These are phyloP conservation scores for Bipolaris victoriae DNA, from an alignment of 2,329 filamentous ascomycete species.

Conservation along the genomic window DNA sequence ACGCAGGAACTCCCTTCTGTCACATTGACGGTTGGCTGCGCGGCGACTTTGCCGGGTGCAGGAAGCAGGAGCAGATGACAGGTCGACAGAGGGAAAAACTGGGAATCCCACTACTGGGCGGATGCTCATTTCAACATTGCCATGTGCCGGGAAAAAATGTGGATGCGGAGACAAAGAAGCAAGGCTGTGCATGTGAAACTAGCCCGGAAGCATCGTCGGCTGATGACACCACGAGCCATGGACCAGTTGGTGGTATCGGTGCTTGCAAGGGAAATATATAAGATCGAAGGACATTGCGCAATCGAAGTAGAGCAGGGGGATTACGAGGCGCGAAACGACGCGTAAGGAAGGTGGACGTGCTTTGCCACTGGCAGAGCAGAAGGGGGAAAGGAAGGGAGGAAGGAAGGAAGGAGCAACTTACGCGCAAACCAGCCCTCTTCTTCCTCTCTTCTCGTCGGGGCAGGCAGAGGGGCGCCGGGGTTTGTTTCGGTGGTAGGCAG, in stretches of 20 bases:
- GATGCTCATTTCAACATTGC: slow-evolving; percentile 30
- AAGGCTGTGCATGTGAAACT: slow-evolving; percentile 35
- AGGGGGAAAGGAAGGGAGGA: slow-evolving; percentile 34
- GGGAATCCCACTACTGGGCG: slow-evolving; percentile 12
- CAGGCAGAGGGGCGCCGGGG: slow-evolving; percentile 83
- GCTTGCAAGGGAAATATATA: slow-evolving; percentile 5
- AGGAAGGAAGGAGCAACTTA: slow-evolving; percentile 63
- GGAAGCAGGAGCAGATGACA: slow-evolving; percentile 42
- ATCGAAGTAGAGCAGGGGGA: slow-evolving; percentile 10
- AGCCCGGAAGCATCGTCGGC: slow-evolving; percentile 30
- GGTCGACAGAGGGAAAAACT: slow-evolving; percentile 12
- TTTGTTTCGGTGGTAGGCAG: slow-evolving; percentile 79
- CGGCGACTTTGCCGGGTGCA: slow-evolving; percentile 35
- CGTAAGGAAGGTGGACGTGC: slow-evolving; percentile 6
- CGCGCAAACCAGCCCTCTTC: slow-evolving; percentile 94
- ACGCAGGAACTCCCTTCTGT: slow-evolving; percentile 54
- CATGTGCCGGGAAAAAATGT: slow-evolving; percentile 21
- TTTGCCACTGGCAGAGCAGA: slow-evolving; percentile 9
- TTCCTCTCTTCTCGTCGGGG: slow-evolving; percentile 83
- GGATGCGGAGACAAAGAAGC: slow-evolving; percentile 17
- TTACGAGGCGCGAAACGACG: slow-evolving; percentile 15
- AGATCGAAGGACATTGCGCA: slow-evolving; percentile 1
- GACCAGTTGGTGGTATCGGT: slow-evolving; percentile 6
- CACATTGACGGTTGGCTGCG: slow-evolving; percentile 32
- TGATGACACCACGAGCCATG: slow-evolving; percentile 39